phyloP scores from a whole-genome alignment of 192 early-diverging fungal species.

The Chytriomyces hyalinus region DNA sequence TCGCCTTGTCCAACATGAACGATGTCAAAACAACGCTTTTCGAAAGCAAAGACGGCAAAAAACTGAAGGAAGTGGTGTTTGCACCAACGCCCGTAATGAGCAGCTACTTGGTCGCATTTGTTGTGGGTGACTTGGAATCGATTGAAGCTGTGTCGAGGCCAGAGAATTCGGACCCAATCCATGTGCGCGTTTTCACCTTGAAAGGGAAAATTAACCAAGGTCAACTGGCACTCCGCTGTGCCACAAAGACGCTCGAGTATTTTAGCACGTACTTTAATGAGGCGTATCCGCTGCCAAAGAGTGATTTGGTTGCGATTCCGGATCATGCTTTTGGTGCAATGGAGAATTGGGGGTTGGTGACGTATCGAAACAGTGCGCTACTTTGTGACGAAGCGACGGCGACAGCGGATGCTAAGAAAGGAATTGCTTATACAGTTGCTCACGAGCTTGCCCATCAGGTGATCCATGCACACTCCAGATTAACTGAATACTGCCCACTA shows the following conservation, averaged over 20 bases:
- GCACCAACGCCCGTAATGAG: slow-evolving; percentile 92
- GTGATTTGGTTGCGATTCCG: slow-evolving; percentile 84
- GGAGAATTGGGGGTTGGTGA: slow-evolving; percentile 98
- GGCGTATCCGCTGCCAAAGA: slow-evolving; percentile 80
- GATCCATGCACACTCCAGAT: slow-evolving; percentile 74
- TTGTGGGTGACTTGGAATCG: slow-evolving; percentile 90
- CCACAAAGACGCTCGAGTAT: slow-evolving; percentile 78
- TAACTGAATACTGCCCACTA: too few relatives aligned
- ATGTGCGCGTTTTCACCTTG: slow-evolving; percentile 83
- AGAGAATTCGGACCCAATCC: slow-evolving; percentile 70
- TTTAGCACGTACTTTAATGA: slow-evolving; percentile 85
- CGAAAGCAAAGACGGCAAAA: slow-evolving; percentile 61
- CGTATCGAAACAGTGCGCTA: slow-evolving; percentile 82
- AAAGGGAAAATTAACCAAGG: slow-evolving; percentile 80
- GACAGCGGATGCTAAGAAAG: slow-evolving; percentile 75
- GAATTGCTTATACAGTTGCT: slow-evolving; percentile 84
- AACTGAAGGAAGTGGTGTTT: slow-evolving; percentile 81
- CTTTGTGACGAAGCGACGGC: slow-evolving; percentile 82
- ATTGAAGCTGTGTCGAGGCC: slow-evolving; percentile 76
- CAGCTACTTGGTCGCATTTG: slow-evolving; percentile 89
- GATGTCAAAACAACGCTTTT: slow-evolving; percentile 41
- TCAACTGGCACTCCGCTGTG: slow-evolving; percentile 79
- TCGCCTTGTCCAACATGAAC: slow-evolving; percentile 95
- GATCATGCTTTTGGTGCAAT: slow-evolving; percentile 67
- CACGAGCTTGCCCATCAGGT: slow-evolving; percentile 80